Base-by-base conservation (phyloP, 2,329 filamentous ascomycete genomes). In the Phialophora verrucosa region DNA sequence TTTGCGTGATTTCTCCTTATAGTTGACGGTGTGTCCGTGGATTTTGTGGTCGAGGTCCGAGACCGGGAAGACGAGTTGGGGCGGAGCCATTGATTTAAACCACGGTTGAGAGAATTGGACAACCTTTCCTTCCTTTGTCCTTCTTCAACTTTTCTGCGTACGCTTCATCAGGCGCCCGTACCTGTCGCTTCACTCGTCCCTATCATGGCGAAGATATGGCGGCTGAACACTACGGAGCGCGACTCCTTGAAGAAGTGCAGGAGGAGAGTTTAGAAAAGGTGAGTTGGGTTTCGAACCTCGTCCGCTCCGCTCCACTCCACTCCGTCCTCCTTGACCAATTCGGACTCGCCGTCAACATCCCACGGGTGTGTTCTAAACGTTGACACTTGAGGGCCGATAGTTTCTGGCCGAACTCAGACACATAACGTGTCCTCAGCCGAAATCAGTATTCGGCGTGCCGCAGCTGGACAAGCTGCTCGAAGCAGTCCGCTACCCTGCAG, bases 211-310 rank as follows among this genome's bases (percentile, higher is more conserved):
- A 11, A 57, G 56, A 47, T 66, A 69, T 70, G 69, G 66, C 69
- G 56, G 66, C 67, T 17, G 57, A 66, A 66, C 69, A 65, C 56
- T 67, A 68, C 35, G 69, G 69, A 47, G 81, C 80, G 73, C 83
- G 78, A 72, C 77, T 88, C 74, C 76, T 88, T 64, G 77, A 73
- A 55, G 82, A 84, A 71, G 79, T 85, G 62, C 77, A 82, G 66
- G 80, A 83, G 71, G 78, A 82, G 70, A 75, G 77, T 59, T 74
- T 86, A 63, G 79, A 83, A 69, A 80, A 86, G 79, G 85, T 87
- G 72, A 70, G 76, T 76, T 6, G 29, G 10, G 31, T 17, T 25
- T 38, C 11, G 31, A 17, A 44, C 10, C 7, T 57, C 51, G 44
- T 51, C 56, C 50, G 44, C 31, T 61, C 58, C 57, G 50, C 61